Evolutionary conservation across 305 asterid genomes (phyloP), one percentile per base, ranked within the genome.

Genomic region (Fraxinus latifolia): DNA sequence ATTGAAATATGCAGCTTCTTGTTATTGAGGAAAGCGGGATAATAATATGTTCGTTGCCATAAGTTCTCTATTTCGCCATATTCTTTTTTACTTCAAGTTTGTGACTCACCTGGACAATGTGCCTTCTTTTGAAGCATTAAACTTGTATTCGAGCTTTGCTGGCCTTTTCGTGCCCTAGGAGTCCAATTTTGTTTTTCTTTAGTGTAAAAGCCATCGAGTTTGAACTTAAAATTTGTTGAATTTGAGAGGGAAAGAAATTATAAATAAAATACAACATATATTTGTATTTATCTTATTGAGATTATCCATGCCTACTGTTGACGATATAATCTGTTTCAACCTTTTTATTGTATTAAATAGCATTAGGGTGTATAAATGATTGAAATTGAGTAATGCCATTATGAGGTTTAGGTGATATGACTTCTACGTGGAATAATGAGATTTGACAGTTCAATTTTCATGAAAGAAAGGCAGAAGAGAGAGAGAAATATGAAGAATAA

Each of bases 171-270:
- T 79, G 79, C 34, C 55, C 60, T 82, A 83, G 86, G 89, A 84
- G 78, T 67, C 74, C 87, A 83, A 9, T 85, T 89, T 85, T 82
- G 81, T 80, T 81, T 27, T 31, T 68, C 21, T 68, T 21, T 68
- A 68, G 74, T 36, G 21, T 23, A 27, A 50, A 68, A 68, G 78
- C 67, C 76, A 37, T 77, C 47, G 23, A 27, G 71, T 80, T 82
- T 80, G 87, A 85, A 76, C 86, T 82, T 70, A 74, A 83, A 86
- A 74, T 74, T 79, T 81, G 83, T 79, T 80, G 53, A 78, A 82
- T 75, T 78, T 72, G 79, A 68, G 77, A 83, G 74, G 5, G 33
- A 80, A 82, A 65, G 39, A 55, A 65, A 83, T 74, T 53, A 72
- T 81, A 33, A 78, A 17, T 85, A 39, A 74, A 71, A 76, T 77